Percentiles rank a stretch among this genome's conserved stretches.
These are phyloP conservation scores for Apiotrichum brassicae DNA, from an alignment of 1,284 basidiomycete genomes.

Conservation along the genomic window DNA sequence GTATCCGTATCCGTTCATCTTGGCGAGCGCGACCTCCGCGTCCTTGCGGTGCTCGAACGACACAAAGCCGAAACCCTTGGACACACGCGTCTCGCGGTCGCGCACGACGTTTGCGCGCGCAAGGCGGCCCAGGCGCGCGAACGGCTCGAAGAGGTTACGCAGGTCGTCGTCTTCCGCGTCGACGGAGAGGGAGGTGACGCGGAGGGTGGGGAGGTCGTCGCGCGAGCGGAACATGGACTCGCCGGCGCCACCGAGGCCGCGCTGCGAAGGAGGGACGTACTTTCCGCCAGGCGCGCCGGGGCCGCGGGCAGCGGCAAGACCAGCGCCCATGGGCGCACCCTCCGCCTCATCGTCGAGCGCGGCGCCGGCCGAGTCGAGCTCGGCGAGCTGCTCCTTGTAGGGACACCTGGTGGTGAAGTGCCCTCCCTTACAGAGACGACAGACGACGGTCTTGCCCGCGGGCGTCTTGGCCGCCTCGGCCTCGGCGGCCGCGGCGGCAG, in stretches of 20 bases:
- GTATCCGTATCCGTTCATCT: constrained; percentile 75
- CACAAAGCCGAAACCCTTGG: constrained; percentile 69
- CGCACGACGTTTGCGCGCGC: constrained; percentile 88
- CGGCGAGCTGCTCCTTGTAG: constrained; percentile 79
- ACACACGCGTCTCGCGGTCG: constrained; percentile 88
- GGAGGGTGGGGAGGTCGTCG: constrained; percentile 92
- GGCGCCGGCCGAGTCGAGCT: constrained; percentile 64
- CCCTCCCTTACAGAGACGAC: constrained; percentile 91
- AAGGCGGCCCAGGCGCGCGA: constrained; percentile 66
- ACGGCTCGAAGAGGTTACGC: constrained; percentile 70
- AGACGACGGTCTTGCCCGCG: constrained; percentile 78
- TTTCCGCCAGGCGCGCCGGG: constrained; percentile 53
- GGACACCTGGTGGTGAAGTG: constrained; percentile 99
- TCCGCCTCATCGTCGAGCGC: constrained; percentile 49
- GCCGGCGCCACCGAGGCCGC: constrained; percentile 56
- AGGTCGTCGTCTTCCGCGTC: constrained; percentile 94
- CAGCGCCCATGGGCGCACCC: constrained; percentile 11
- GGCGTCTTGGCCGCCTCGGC: constrained; percentile 67
- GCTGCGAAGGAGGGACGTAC: constrained; percentile 72
- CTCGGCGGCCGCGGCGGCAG: constrained; percentile 48
- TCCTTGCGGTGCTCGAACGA: constrained; percentile 77
- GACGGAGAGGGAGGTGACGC: constrained; percentile 94
- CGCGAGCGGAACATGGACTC: constrained; percentile 69
- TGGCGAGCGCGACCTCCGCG: constrained; percentile 85
- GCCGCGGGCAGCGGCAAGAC: constrained; percentile 19